Conservation (phyloP, 2,329 filamentous ascomycete genomes). For the Fusarium poae region DNA sequence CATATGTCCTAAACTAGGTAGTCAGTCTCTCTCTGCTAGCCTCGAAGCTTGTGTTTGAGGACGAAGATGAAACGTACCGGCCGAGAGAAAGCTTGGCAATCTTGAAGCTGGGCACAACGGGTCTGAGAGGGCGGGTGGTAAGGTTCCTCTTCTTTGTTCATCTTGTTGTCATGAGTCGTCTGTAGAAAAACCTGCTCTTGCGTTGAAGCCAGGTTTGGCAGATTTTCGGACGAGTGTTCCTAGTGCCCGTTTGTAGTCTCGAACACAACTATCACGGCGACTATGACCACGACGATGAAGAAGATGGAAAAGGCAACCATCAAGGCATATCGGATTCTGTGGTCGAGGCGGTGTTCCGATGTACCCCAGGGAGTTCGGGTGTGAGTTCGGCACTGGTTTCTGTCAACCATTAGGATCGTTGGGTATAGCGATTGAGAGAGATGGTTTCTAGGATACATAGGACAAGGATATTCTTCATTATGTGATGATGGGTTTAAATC, state of each 20-base stretch:
- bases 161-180: background rate
- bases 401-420: slow-evolving; percentile 40
- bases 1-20: slow-evolving; percentile 22
- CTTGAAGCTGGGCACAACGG: slow-evolving; percentile 8
- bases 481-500: background rate
- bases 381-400: slow-evolving; percentile 49
- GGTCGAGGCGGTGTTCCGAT: slow-evolving; percentile 44
- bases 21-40: slow-evolving; percentile 1
- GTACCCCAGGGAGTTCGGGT: slow-evolving; percentile 50
- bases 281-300: slow-evolving; percentile 42
- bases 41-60: background rate
- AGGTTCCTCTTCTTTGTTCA: background rate
- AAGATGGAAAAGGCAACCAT: slow-evolving; percentile 45
- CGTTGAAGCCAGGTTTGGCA: slow-evolving; percentile 2
- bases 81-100: slow-evolving; percentile 31
- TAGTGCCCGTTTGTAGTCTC: slow-evolving; percentile 13
- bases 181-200: slow-evolving; percentile 1
- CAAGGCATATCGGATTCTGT: slow-evolving; percentile 45
- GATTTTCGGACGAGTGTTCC: slow-evolving; percentile 10
- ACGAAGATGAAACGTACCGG: slow-evolving; percentile 24
- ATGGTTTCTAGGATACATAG: slow-evolving; percentile 1
- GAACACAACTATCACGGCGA: slow-evolving; percentile 41
- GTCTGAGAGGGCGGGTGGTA: slow-evolving; percentile 15
- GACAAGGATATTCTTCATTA: background rate
- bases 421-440: background rate